Conservation (phyloP, 2,329 filamentous ascomycete species). For the Ophiocordyceps camponoti-rufipedis region DNA sequence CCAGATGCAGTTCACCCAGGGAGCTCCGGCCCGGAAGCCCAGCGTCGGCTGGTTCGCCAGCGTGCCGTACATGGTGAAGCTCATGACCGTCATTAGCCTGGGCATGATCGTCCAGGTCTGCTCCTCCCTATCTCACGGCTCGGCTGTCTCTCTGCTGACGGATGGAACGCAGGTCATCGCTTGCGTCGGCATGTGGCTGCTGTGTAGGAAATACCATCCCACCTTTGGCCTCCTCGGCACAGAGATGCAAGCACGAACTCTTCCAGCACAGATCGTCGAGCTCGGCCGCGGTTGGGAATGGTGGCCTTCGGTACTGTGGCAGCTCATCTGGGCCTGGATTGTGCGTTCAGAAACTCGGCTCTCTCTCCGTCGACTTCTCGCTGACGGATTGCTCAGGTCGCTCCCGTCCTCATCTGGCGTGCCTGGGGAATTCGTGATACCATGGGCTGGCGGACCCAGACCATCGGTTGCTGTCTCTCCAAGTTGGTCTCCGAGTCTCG, state of each 20-base stretch:
- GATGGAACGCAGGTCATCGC: slow-evolving; percentile 25
- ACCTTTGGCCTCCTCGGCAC: slow-evolving; percentile 26
- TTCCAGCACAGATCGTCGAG: slow-evolving; percentile 22
- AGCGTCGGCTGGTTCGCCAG: not conserved
- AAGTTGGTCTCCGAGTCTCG: not conserved
- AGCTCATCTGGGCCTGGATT: slow-evolving; percentile 34
- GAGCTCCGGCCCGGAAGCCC: not conserved
- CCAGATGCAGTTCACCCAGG: slow-evolving; percentile 22
- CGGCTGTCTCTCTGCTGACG: no score
- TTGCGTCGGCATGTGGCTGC: slow-evolving; percentile 33
- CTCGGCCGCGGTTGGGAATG: slow-evolving; percentile 37
- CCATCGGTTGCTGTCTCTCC: slow-evolving; percentile 25
- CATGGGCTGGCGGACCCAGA: slow-evolving; percentile 46
- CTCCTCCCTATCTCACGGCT: not conserved
- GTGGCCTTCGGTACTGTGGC: slow-evolving; percentile 38
- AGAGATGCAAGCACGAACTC: slow-evolving; percentile 10
- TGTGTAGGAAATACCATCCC: slow-evolving; percentile 38
- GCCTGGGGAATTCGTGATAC: slow-evolving; percentile 44
- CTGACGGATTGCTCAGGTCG: slow-evolving; percentile 6
- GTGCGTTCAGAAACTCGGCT: slow-evolving; percentile 7
- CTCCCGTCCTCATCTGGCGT: slow-evolving; percentile 39
- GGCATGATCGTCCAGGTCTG: slow-evolving; percentile 30
- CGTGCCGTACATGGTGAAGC: slow-evolving; percentile 8
- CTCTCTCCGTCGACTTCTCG: not conserved
- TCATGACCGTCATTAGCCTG: slow-evolving; percentile 24